These are phyloP conservation scores for Globisporangium nunn DNA, from an alignment of 352 stramenopile species.

Conservation along the genomic window DNA sequence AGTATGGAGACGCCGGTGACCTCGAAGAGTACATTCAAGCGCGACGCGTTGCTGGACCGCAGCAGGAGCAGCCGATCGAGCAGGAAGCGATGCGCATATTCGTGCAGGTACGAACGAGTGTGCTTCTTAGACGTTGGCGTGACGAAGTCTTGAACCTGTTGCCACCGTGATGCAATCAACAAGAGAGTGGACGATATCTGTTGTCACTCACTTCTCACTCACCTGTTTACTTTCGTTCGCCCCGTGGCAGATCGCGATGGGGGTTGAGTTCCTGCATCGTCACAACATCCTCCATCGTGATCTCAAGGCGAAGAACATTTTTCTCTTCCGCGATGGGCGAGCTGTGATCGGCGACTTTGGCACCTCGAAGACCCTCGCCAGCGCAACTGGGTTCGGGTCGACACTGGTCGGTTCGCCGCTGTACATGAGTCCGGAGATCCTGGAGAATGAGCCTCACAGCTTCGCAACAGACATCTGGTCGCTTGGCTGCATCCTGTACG, in stretches of 20 bases:
- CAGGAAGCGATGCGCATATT: slow-evolving; percentile 24
- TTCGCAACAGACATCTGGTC: slow-evolving; percentile 84
- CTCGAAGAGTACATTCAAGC: slow-evolving; percentile 34
- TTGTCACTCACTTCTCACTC: neutral
- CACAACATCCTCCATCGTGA: slow-evolving; percentile 72
- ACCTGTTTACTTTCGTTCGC: neutral
- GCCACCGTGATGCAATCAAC: too few species aligned
- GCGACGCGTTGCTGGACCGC: neutral
- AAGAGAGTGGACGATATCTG: neutral
- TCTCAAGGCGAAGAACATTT: slow-evolving; percentile 83
- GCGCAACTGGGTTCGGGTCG: slow-evolving; percentile 18
- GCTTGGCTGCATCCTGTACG: slow-evolving; percentile 93
- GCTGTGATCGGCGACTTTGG: slow-evolving; percentile 76
- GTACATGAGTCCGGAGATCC: slow-evolving; percentile 57
- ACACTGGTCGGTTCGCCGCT: slow-evolving; percentile 61
- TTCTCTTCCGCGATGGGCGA: slow-evolving; percentile 80
- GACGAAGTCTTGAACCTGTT: neutral
- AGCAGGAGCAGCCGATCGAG: slow-evolving; percentile 6
- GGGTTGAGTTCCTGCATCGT: slow-evolving; percentile 71
- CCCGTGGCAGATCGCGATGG: slow-evolving; percentile 62
- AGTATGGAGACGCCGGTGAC: slow-evolving; percentile 61
- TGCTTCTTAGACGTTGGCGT: too few species aligned
- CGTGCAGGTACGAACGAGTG: neutral
- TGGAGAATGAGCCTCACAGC: slow-evolving; percentile 1
- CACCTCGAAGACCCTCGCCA: slow-evolving; percentile 36